phyloP scores from a whole-genome alignment of 345 rosid species.

The Eucalyptus caleyi region DNA sequence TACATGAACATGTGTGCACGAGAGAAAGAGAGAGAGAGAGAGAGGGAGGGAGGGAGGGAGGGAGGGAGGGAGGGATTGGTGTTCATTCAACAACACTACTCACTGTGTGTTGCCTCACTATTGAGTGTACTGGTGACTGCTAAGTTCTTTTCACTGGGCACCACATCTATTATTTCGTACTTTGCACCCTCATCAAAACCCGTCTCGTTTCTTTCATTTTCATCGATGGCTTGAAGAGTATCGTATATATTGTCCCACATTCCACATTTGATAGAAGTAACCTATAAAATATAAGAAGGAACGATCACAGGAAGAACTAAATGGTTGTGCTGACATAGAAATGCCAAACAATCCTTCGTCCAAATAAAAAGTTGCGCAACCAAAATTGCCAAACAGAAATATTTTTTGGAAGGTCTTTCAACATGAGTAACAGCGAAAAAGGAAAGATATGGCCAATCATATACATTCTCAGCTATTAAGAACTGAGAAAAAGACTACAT shows the following conservation, averaged over 20 bases:
- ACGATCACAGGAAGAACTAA: background rate
- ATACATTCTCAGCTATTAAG: background rate
- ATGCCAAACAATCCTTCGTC: background rate
- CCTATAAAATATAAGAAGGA: slow-evolving; percentile 23
- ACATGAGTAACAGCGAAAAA: background rate
- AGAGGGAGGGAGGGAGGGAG: background rate
- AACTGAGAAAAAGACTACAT: background rate
- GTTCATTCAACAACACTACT: background rate
- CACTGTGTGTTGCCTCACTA: background rate
- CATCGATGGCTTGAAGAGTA: slow-evolving; percentile 19
- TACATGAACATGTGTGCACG: background rate
- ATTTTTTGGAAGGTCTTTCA: background rate
- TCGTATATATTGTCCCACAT: slow-evolving; percentile 87
- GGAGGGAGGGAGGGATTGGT: background rate
- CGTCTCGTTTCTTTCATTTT: background rate
- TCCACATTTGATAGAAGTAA: slow-evolving; percentile 63
- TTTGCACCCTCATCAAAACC: background rate
- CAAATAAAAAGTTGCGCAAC: background rate
- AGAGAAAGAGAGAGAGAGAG: background rate
- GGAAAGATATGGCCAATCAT: background rate
- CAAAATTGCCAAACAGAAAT: background rate
- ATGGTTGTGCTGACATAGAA: background rate
- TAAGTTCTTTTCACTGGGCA: slow-evolving; percentile 3
- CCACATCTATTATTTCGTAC: slow-evolving; percentile 21
- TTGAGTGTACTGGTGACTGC: background rate